A percentile compares a stretch with the other conserved stretches of the same genome.
These are phyloP conservation scores for Saccharum hybrid DNA, from an alignment of 202 grass and related monocot genomes.

Conservation along the genomic window DNA sequence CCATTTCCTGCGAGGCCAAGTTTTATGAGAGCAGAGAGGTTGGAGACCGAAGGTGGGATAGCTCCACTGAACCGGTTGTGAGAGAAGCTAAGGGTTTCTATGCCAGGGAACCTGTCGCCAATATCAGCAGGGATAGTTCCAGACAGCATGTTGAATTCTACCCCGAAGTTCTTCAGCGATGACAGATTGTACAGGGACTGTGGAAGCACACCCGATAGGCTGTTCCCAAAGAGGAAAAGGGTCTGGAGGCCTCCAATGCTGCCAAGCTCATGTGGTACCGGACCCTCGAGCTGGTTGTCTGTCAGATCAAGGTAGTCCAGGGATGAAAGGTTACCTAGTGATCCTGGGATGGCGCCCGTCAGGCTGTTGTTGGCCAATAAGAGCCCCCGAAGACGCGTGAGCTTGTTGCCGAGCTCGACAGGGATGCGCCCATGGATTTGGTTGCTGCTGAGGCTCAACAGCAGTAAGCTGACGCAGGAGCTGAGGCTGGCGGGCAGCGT, in stretches of 20 bases:
- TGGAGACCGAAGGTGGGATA: slow-evolving; percentile 43
- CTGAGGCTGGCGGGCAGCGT: slow-evolving; percentile 32
- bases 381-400: slow-evolving; percentile 3
- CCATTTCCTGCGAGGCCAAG: slow-evolving; percentile 26
- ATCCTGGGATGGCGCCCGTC: slow-evolving; percentile 32
- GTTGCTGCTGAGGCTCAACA: slow-evolving; percentile 13
- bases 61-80: not conserved
- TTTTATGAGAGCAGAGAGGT: slow-evolving; percentile 35
- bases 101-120: slow-evolving; percentile 6
- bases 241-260: not conserved
- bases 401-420: not conserved
- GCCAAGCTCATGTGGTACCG: slow-evolving; percentile 37
- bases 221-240: slow-evolving; percentile 19
- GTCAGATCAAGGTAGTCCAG: slow-evolving; percentile 13
- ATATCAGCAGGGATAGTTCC: slow-evolving; percentile 43
- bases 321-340: slow-evolving; percentile 39
- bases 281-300: slow-evolving; percentile 39
- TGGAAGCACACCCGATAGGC: slow-evolving; percentile 44
- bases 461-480: slow-evolving; percentile 17
- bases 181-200: slow-evolving; percentile 46
- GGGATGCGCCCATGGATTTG: slow-evolving; percentile 32
- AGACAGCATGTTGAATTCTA: slow-evolving; percentile 3
- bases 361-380: slow-evolving; percentile 31
- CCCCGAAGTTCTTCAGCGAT: not conserved
- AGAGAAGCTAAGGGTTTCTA: not conserved